Evolutionary conservation across 768 basidiomycete genomes (phyloP), one percentile per base, ranked within the genome.

Genomic region (Mycena sanguinolenta): DNA sequence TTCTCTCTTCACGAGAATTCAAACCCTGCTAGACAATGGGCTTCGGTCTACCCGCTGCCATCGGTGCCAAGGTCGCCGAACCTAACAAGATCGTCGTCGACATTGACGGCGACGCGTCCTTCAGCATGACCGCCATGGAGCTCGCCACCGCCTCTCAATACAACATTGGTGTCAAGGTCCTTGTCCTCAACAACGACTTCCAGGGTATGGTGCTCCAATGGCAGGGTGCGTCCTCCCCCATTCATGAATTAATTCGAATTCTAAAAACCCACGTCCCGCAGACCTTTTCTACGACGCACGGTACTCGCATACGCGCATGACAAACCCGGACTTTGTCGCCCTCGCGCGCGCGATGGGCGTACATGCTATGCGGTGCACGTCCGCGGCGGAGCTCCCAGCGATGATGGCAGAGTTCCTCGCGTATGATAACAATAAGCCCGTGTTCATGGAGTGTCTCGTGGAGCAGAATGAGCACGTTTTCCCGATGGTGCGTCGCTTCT

Each of bases 101-200:
- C 79, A 92, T 99, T 71, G 98, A 99, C 75, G 98, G 98, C 14
- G 98, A 99, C 79, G 98, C 98, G 0, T 97, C 95, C 25, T 97
- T 99, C 84, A 96, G 94, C 77, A 99, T 99, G 98, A 99, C 98
- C 2, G 97, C 96, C 0, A 99, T 99, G 98, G 98, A 99, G 82
- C 90, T 99, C 60, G 91, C 92, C 27, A 99, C 98, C 0, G 98
- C 98, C 6, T 87, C 94, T 28, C 95, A 97, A 77, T 96, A 88
- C 83, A 82, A 88, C 77, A 98, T 99, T 72, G 97, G 98, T 67
- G 95, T 98, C 78, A 99, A 99, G 83, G 93, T 96, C 46, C 85
- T 98, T 73, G 82, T 98, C 27, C 82, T 98, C 76, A 97, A 98
- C 86, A 98, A 98, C 81, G 95, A 97, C 78, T 98, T 96, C 88